Base-by-base conservation (phyloP, 306 rosid species). In the Sophora flavescens region DNA sequence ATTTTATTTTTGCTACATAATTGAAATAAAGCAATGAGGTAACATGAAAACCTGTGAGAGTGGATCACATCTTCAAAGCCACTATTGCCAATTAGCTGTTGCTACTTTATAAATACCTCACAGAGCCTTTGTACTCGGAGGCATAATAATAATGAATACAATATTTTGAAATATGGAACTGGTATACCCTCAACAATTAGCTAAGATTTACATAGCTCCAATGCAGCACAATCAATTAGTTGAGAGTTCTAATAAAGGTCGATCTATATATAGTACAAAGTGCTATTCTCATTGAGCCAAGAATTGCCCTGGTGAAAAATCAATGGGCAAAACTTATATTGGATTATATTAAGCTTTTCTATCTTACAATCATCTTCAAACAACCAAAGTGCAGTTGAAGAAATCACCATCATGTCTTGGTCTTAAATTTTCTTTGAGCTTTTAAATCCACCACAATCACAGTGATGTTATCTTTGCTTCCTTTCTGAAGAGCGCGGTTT, bases 391-490 rank as follows among this genome's bases (percentile, higher is more conserved):
- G 65, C 75, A 45, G 72, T 67, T 33, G 64, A 28, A 52, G 64
- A 68, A 71, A 54, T 47, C n/a, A n/a, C n/a, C 53, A 63, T 90
- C 87, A 90, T 33, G 93, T 82, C 86, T 93, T 93, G 75, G 81
- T 86, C 83, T 89, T 93, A 63, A 90, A 88, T 84, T 90, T 93
- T 82, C 97, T 89, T 30, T 93, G 97, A 83, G 93, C 89, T 85
- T 90, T 93, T 84, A 93, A 75, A 78, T 93, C 97, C 56, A 93
- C 89, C 81, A 93, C 97, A 53, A 93, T 78, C 15, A 93, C 92
- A 1, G 96, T 84, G 72, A 87, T 90, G 88, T 93, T 93, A 78
- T 93, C 97, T 80, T 90, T 93, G 68, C 97, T 90, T 79, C 97
- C 96, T 68, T 93, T 93, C 69, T 87, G 97, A 77, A 89, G 87